Evolutionary conservation across 345 rosid genomes (phyloP), one percentile per base, ranked within the genome.

Genomic region (Arabis alpina): DNA sequence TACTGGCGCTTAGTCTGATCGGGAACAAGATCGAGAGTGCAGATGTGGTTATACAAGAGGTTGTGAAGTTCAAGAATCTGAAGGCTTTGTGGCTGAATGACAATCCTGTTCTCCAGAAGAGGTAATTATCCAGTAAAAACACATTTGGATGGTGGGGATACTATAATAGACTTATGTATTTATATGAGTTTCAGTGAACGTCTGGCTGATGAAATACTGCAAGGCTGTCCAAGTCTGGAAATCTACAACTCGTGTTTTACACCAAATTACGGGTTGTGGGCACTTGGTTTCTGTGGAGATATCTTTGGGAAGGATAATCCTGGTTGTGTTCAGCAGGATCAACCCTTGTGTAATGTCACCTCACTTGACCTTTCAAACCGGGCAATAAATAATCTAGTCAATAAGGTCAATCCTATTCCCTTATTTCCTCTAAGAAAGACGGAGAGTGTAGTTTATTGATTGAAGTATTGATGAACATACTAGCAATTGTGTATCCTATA

Each of bases 61-160:
- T 87, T 76, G 69, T 61, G 27, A 85, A 86, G 68, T 82, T 89
- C 51, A 86, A 84, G 77, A 84, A 82, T 57, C 82, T 91, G 54
- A 87, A 76, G 80, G 97, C 88, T 24, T 78, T 91, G 60, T 93
- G 98, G 98, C 76, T 93, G 54, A 93, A 89, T 80, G 80, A 87
- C 64, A 91, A 93, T 73, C 92, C 94, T 42, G 76, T 86, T 76
- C 61, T 82, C 14, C 64, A 80, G 57, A 83, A 71, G 63, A 66
- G 89, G 98, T 93, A 76, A 54, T 62, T n/a, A 45, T 71, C 43
- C 61, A 76, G 12, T 43, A 64, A 4, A 0, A 27, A 25, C 30
- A 28, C 60, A 37, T 30, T 71, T 24, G 14, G 51, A 37, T 72
- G 15, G n/a, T 74, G 43, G 16, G 43, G 63, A 63, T 37, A 57